A percentile compares a stretch with the other conserved stretches of the same genome.
These are phyloP conservation scores for Jamesozyma hellenica DNA, from an alignment of 805 yeast species.

Conservation along the genomic window DNA sequence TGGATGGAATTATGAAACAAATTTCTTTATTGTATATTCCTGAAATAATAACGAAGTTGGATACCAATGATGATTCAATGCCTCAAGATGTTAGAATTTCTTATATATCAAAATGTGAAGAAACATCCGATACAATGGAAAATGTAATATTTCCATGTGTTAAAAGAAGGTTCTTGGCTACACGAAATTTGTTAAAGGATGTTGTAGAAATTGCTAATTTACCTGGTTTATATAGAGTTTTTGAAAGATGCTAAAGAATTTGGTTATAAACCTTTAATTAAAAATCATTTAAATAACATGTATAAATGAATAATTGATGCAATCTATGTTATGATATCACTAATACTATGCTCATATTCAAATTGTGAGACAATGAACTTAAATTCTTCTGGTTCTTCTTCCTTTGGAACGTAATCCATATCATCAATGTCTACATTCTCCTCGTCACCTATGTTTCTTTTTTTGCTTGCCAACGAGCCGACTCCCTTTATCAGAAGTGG, in stretches of 20 bases:
- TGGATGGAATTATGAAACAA: slow-evolving; percentile 54
- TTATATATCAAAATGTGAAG: slow-evolving; percentile 21
- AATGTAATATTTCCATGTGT: slow-evolving; percentile 54
- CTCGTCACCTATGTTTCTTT: neutral
- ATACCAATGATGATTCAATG: slow-evolving; percentile 10
- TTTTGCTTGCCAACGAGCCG: neutral
- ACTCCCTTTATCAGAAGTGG: slow-evolving; percentile 8
- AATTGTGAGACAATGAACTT: slow-evolving; percentile 13
- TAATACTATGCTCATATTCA: slow-evolving; percentile 14
- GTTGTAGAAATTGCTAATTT: slow-evolving; percentile 81
- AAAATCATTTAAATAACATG: neutral
- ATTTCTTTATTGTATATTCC: slow-evolving; percentile 70
- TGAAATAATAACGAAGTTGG: slow-evolving; percentile 30
- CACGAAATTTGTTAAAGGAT: slow-evolving; percentile 39
- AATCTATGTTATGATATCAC: slow-evolving; percentile 3
- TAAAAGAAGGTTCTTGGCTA: slow-evolving; percentile 54
- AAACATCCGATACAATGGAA: slow-evolving; percentile 39
- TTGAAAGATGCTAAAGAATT: slow-evolving; percentile 90
- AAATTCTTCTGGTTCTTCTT: slow-evolving; percentile 8
- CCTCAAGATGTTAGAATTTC: slow-evolving; percentile 19
- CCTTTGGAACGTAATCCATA: neutral
- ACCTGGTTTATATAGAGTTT: slow-evolving; percentile 84
- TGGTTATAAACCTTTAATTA: neutral
- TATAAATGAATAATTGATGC: neutral
- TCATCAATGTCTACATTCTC: slow-evolving; percentile 1